phyloP scores from a whole-genome alignment of 1,284 basidiomycete genomes.

The Caloboletus firmus region DNA sequence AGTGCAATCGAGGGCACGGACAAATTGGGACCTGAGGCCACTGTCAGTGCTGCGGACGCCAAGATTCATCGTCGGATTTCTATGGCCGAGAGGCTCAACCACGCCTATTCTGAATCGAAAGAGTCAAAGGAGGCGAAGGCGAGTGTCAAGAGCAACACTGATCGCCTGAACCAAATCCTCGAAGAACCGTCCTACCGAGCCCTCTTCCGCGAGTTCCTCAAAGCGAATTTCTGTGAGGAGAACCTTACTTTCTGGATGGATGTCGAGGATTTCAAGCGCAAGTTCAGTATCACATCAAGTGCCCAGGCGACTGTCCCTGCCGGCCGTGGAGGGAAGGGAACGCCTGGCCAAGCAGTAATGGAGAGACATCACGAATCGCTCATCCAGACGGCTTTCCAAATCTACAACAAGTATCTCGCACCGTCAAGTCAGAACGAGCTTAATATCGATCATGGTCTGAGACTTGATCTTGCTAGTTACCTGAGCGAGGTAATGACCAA shows the following conservation, averaged over 20 bases:
- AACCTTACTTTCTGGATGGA: conserved; percentile 97
- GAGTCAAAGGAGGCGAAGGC: conserved; percentile 54
- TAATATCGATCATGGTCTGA: conserved; percentile 96
- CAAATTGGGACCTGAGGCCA: conserved; percentile 40
- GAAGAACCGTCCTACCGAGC: conserved; percentile 89
- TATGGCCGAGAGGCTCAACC: conserved; percentile 72
- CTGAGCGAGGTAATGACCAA: conserved; percentile 83
- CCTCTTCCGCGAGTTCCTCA: conserved; percentile 92
- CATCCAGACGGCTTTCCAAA: conserved; percentile 91
- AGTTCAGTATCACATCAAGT: conserved; percentile 93
- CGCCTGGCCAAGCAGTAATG: conserved; percentile 86
- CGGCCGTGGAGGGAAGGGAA: conserved; percentile 46
- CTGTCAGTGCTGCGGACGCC: conserved; percentile 48
- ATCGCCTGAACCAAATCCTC: conserved; percentile 88
- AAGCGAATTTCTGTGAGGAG: conserved; percentile 96
- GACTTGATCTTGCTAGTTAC: conserved; percentile 92
- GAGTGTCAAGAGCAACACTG: conserved; percentile 85
- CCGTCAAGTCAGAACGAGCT: conserved; percentile 94
- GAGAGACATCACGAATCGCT: conserved; percentile 95
- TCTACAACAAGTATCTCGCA: conserved; percentile 94
- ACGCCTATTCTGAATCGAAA: conserved; percentile 50
- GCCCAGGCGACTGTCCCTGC: conserved; percentile 65
- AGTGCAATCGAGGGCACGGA: conserved; percentile 42
- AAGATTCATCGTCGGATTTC: conserved; percentile 79
- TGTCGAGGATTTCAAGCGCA: conserved; percentile 94